Conservation (phyloP, 352 stramenopile genomes). For the Phytophthora syringae region DNA sequence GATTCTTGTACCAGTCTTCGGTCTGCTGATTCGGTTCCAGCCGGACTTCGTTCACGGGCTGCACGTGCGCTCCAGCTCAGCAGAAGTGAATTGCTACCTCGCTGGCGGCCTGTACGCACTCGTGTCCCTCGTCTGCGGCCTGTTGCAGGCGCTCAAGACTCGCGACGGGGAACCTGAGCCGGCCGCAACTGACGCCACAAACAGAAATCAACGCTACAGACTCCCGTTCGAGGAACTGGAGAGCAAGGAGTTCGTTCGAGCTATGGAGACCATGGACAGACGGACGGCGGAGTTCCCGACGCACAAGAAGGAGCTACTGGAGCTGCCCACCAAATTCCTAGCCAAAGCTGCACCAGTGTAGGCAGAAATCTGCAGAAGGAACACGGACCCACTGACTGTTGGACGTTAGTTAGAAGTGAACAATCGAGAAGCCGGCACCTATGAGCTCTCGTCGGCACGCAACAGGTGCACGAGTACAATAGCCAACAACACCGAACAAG, state of each 20-base stretch:
- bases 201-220: conserved; percentile 32
- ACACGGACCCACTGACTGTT: neutral
- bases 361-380: neutral
- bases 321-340: conserved; percentile 22
- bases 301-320: conserved; percentile 6
- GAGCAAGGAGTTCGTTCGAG: conserved; percentile 40
- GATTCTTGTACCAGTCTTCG: conserved; percentile 61
- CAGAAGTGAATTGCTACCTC: conserved; percentile 74
- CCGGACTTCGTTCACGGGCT: conserved; percentile 65
- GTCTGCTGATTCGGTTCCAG: conserved; percentile 62
- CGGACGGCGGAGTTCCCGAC: conserved; percentile 9
- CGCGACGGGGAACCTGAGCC: conserved; percentile 13
- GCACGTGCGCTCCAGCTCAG: conserved; percentile 40
- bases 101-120: conserved; percentile 53
- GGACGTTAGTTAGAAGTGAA: conserved; percentile 22
- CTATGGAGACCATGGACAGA: conserved; percentile 36
- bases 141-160: conserved; percentile 28
- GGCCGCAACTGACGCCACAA: conserved; percentile 5
- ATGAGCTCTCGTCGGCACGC: conserved; percentile 26
- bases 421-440: conserved; percentile 8
- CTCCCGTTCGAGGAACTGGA: conserved; percentile 44
- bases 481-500: conserved; percentile 20
- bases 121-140: conserved; percentile 43
- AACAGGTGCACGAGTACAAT: conserved; percentile 30
- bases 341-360: conserved; percentile 21